Percentiles rank a stretch among this genome's conserved stretches.
Conservation (phyloP, 208 protist genomes). For the Trypanosoma rangeli region DNA sequence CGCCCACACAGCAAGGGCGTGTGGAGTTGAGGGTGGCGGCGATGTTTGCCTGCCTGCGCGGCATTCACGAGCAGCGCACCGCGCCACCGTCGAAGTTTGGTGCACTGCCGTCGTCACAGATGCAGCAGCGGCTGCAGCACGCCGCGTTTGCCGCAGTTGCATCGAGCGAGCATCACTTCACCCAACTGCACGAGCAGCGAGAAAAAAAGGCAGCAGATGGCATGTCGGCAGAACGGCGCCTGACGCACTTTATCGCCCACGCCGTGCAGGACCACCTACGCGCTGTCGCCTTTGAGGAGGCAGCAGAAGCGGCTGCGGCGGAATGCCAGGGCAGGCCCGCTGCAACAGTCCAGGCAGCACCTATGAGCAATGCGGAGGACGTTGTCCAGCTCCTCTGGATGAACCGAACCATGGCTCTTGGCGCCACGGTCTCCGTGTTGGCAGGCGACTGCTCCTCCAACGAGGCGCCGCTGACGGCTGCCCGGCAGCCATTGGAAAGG, state of each 20-base stretch:
- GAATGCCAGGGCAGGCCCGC: neutral
- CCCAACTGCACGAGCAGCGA: constrained; percentile 7
- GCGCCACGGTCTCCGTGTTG: constrained; percentile 12
- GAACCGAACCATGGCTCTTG: constrained; percentile 31
- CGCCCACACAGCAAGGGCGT: neutral
- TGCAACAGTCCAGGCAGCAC: neutral
- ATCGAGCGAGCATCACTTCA: constrained; percentile 17
- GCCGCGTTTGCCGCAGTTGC: constrained; percentile 14
- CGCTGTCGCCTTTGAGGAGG: constrained; percentile 10
- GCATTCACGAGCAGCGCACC: constrained; percentile 22
- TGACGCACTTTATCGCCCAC: constrained; percentile 11
- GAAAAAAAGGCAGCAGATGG: neutral
- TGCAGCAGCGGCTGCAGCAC: neutral
- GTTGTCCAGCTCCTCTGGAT: constrained; percentile 20
- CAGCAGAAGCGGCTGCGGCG: neutral
- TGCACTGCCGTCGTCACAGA: neutral
- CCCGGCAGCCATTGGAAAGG: neutral
- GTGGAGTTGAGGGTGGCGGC: constrained; percentile 2
- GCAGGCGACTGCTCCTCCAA: neutral
- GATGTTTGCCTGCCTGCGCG: constrained; percentile 28
- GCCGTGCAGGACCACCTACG: constrained; percentile 19
- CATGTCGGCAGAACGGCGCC: neutral
- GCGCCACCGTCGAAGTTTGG: neutral
- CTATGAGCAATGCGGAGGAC: constrained; percentile 16
- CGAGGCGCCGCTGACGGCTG: neutral